Conservation (phyloP, 257 asterid genomes). For the Cordia subcordata region DNA sequence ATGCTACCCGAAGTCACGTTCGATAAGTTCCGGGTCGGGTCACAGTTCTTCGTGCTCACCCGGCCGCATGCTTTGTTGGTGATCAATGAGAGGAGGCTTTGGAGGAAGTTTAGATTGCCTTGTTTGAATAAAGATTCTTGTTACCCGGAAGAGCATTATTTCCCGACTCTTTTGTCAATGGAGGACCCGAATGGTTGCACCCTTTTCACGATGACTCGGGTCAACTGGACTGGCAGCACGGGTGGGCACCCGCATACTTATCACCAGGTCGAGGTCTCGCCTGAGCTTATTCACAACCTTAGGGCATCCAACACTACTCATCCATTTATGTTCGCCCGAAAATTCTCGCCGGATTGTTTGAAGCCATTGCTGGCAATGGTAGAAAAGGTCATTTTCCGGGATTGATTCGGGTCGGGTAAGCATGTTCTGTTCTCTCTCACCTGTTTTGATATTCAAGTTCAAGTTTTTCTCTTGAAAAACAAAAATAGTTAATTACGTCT, state of each 20-base stretch:
- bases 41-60: conserved; percentile 59
- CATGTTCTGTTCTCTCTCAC: background rate
- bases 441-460: no score
- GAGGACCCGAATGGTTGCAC: conserved; percentile 62
- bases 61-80: conserved; percentile 51
- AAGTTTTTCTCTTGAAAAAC: background rate
- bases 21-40: conserved; percentile 53
- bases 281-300: conserved; percentile 37
- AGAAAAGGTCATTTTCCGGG: conserved; percentile 45
- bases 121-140: conserved; percentile 47
- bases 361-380: conserved; percentile 53
- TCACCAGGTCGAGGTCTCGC: conserved; percentile 40
- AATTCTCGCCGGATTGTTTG: conserved; percentile 76
- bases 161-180: conserved; percentile 71
- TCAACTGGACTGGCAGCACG: conserved; percentile 57
- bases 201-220: conserved; percentile 60
- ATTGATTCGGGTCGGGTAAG: conserved; percentile 43
- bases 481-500: background rate
- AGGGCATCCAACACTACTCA: conserved; percentile 45
- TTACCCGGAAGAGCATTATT: conserved; percentile 82
- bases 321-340: conserved; percentile 61
- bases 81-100: conserved; percentile 40
- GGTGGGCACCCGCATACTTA: conserved; percentile 77
- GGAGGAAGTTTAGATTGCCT: conserved; percentile 65
- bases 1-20: conserved; percentile 68